phyloP scores from a whole-genome alignment of 495 filamentous ascomycete species.

The Hypoxylon rickii region DNA sequence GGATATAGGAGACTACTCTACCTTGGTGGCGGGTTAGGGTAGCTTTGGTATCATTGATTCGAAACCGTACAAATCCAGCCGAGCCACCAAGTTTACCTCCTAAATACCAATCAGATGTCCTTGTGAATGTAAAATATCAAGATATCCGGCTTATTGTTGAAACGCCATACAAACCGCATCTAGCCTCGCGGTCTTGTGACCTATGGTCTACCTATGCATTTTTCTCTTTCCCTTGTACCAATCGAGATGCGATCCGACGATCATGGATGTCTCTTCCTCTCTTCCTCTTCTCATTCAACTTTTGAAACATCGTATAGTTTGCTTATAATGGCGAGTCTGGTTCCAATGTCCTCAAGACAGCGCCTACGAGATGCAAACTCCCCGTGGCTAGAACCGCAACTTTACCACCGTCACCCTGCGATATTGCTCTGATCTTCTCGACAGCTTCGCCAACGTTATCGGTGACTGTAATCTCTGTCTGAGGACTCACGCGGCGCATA shows the following conservation, averaged over 20 bases:
- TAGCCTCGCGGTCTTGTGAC: neutral
- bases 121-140: neutral
- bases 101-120: too few relatives aligned
- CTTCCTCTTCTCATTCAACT: neutral
- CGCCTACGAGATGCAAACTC: conserved; percentile 87
- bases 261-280: too few relatives aligned
- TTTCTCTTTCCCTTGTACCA: too few relatives aligned
- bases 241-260: too few relatives aligned
- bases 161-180: neutral
- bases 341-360: conserved; percentile 76
- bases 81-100: too few relatives aligned
- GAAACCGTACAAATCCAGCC: too few relatives aligned
- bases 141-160: neutral
- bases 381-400: conserved; percentile 68
- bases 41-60: too few relatives aligned
- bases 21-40: too few relatives aligned
- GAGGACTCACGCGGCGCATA: conserved; percentile 20
- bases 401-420: conserved; percentile 18
- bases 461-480: conserved; percentile 24
- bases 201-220: too few relatives aligned
- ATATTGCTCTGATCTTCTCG: conserved; percentile 24
- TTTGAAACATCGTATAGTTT: neutral
- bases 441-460: conserved; percentile 40
- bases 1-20: too few relatives aligned
- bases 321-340: conserved; percentile 35